These are phyloP conservation scores for Choanephora cucurbitarum DNA, from an alignment of 371 early-diverging fungal species.

Conservation along the genomic window DNA sequence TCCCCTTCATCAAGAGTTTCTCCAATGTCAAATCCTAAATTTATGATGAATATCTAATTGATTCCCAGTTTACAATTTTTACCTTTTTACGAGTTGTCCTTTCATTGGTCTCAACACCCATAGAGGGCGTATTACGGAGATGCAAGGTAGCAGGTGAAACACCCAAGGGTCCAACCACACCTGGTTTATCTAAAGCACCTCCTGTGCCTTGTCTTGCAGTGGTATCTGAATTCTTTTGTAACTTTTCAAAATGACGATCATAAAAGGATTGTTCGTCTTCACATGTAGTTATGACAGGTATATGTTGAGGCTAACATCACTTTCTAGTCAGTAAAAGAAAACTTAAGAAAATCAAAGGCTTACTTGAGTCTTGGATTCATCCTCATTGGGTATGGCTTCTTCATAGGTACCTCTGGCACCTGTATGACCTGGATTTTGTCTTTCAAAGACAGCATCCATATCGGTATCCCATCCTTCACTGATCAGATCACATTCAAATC, in stretches of 20 bases:
- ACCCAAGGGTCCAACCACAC: conserved; percentile 40
- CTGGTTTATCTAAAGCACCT: conserved; percentile 27
- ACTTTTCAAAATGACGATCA: conserved; percentile 71
- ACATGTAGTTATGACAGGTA: conserved; percentile 57
- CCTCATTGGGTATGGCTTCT: conserved; percentile 44
- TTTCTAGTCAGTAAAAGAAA: background rate
- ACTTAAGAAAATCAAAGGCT: background rate
- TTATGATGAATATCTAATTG: too few relatives aligned
- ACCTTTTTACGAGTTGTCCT: conserved; percentile 15
- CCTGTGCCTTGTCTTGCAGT: conserved; percentile 26
- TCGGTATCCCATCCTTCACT: conserved; percentile 66
- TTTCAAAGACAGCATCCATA: conserved; percentile 44
- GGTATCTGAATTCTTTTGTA: conserved; percentile 47
- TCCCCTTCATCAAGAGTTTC: conserved; percentile 13
- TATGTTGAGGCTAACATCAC: conserved; percentile 40
- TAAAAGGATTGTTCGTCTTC: conserved; percentile 90
- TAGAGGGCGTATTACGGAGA: too few relatives aligned
- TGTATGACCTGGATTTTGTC: conserved; percentile 36
- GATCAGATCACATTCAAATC: conserved; percentile 72
- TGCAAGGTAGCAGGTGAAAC: conserved; percentile 24
- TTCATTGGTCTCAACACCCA: conserved; percentile 7
- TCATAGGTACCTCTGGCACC: conserved; percentile 48
- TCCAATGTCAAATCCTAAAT: conserved; percentile 13
- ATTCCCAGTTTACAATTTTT: too few relatives aligned
- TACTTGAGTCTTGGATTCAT: conserved; percentile 43